Evolutionary conservation across 495 filamentous ascomycete genomes (phyloP), one percentile per base, ranked within the genome.

Genomic region (Tetracladium marchalianum): DNA sequence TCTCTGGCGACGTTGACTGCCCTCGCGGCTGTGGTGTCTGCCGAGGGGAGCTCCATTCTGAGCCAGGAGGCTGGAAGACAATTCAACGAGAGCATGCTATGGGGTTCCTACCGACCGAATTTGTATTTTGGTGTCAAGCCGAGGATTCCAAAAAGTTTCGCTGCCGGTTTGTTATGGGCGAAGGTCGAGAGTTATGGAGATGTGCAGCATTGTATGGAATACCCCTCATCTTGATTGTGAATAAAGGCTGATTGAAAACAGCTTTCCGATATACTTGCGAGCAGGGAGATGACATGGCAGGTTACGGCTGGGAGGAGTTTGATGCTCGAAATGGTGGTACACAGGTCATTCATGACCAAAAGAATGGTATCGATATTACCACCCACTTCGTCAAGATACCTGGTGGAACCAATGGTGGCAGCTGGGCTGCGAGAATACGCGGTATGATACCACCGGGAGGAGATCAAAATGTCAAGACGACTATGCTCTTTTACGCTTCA

Each of bases 291-390:
- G 84, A 82, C 47, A 95, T 98, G 84, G 80, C 80, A 35, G 89
- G 92, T 32, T 98, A 98, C 61, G 92, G 90, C 49, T 98, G 92
- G 92, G 90, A 97, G 52, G 77, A 92, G 56, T 98, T 93, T 65
- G 92, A 97, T 62, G 79, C 86, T 16, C 73, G 92, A 40, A 80
- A 72, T 36, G 92, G 92, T 53, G 92, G 92, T 39, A 70, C 81
- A 17, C 85, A 98, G 68, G 85, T 84, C 15, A 90, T 98, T 44
- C 84, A 88, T 56, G 92, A 98, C 57, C 80, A 76, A 13, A 82
- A 78, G 27, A 98, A 98, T 64, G 75, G 71, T 45, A 70, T 98
- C 45, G 90, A 97, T 65, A 72, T 98, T 50, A 89, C 83, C 24
- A 95, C 92, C 19, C 82, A 84, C 41, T 97, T 95, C 62, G 77